phyloP scores from a whole-genome alignment of 495 filamentous ascomycete genomes.

The Penicillium coprophilum region DNA sequence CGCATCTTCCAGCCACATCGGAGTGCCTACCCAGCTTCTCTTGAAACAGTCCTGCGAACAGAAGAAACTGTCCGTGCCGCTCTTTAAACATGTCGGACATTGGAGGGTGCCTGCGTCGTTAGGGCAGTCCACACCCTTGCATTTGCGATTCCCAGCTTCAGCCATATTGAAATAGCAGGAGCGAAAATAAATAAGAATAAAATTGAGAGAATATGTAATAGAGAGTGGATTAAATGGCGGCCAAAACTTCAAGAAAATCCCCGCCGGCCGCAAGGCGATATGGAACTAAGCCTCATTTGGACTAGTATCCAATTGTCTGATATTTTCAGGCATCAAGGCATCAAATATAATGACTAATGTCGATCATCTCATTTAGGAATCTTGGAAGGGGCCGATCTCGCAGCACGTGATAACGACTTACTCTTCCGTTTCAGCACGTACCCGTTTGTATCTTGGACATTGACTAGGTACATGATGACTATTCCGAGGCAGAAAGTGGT shows the following conservation, averaged over 20 bases:
- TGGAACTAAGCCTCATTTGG: neutral
- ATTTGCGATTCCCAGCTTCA: conserved; percentile 60
- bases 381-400: conserved; percentile 19
- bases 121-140: conserved; percentile 73
- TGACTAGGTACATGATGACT: conserved; percentile 16
- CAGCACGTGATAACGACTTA: conserved; percentile 26
- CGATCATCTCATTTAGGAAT: conserved; percentile 8
- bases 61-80: conserved; percentile 90
- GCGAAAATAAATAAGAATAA: neutral
- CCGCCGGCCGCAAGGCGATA: conserved; percentile 1
- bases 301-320: neutral
- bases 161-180: conserved; percentile 18
- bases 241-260: conserved; percentile 17
- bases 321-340: conserved; percentile 1
- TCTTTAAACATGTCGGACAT: conserved; percentile 90
- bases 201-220: neutral
- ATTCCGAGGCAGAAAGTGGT: conserved; percentile 64
- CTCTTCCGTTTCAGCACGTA: conserved; percentile 8
- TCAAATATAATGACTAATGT: conserved; percentile 7
- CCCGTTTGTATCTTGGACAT: neutral
- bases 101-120: conserved; percentile 83
- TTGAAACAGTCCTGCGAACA: conserved; percentile 99
- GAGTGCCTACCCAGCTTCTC: conserved; percentile 81
- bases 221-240: conserved; percentile 2
- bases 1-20: conserved; percentile 32